Conservation (phyloP, 1,139 yeast species). For the Pneumocystis canis region DNA sequence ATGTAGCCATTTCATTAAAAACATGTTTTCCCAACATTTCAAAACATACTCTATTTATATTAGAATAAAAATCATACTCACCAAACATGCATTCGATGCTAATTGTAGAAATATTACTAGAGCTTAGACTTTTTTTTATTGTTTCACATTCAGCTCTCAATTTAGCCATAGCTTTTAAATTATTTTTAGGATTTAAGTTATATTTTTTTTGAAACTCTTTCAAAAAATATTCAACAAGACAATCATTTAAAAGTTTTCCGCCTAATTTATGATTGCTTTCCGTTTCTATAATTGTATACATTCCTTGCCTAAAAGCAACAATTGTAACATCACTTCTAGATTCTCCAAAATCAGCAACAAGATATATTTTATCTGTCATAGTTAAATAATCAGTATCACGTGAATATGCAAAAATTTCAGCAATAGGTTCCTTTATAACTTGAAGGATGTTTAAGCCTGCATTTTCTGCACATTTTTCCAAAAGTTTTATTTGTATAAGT, state of each 20-base stretch:
- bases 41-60: constrained; percentile 85
- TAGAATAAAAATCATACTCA: constrained; percentile 84
- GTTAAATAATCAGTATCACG: constrained; percentile 15
- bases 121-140: constrained; percentile 83
- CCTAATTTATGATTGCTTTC: constrained; percentile 73
- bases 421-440: constrained; percentile 82
- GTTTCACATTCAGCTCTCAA: constrained; percentile 68
- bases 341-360: constrained; percentile 95
- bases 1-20: constrained; percentile 57
- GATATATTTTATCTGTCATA: constrained; percentile 54
- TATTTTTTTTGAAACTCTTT: constrained; percentile 86
- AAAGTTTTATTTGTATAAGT: constrained; percentile 52
- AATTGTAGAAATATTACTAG: constrained; percentile 76
- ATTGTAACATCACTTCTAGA: constrained; percentile 93
- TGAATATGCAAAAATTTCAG: constrained; percentile 59
- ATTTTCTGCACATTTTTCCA: constrained; percentile 45
- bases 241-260: constrained; percentile 72
- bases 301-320: constrained; percentile 83
- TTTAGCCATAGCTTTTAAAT: constrained; percentile 75
- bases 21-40: constrained; percentile 77
- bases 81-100: constrained; percentile 91
- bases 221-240: constrained; percentile 70
- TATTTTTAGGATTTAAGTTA: constrained; percentile 58
- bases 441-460: constrained; percentile 76
- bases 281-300: constrained; percentile 76